These are phyloP conservation scores for Colletotrichum sp. DNA, from an alignment of 2,329 filamentous ascomycete species.

Conservation along the genomic window DNA sequence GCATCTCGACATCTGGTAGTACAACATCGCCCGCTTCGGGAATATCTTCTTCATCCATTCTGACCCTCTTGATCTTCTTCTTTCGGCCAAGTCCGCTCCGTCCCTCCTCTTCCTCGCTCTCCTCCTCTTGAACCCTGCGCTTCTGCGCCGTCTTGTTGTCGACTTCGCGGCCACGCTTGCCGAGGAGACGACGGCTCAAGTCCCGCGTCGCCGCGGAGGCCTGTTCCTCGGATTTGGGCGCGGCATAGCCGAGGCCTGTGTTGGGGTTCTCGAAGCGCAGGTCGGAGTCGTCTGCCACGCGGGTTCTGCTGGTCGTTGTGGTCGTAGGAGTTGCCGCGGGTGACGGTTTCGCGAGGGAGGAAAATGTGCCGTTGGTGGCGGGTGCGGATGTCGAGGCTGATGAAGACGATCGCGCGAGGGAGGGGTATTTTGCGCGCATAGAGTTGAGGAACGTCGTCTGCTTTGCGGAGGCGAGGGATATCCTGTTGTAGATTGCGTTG, in stretches of 20 bases:
- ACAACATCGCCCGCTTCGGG: not conserved
- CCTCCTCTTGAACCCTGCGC: slow-evolving; percentile 20
- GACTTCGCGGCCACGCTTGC: slow-evolving; percentile 16
- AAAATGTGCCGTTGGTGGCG: slow-evolving; percentile 14
- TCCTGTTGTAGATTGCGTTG: slow-evolving; percentile 45
- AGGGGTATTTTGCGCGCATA: slow-evolving; percentile 22
- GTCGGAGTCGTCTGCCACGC: slow-evolving; percentile 15
- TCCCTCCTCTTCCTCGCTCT: slow-evolving; percentile 39
- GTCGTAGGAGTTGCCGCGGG: not conserved
- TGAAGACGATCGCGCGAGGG: slow-evolving; percentile 5
- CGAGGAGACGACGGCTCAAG: slow-evolving; percentile 35
- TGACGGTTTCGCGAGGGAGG: slow-evolving; percentile 17
- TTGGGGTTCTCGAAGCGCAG: slow-evolving; percentile 31
- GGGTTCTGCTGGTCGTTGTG: not conserved
- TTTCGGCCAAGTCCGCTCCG: slow-evolving; percentile 42
- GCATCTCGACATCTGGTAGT: not conserved
- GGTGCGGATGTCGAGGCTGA: not conserved
- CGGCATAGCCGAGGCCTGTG: slow-evolving; percentile 46
- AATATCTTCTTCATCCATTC: slow-evolving; percentile 18
- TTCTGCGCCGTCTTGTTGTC: slow-evolving; percentile 12
- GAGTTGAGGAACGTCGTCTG: slow-evolving; percentile 37
- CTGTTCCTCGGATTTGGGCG: slow-evolving; percentile 26
- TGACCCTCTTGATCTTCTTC: slow-evolving; percentile 32
- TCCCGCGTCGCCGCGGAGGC: slow-evolving; percentile 29
- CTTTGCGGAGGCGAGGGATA: slow-evolving; percentile 43